Evolutionary conservation across 768 basidiomycete species (phyloP), one percentile per base, ranked within the genome.

Genomic region (Kwoniella botswanensis): DNA sequence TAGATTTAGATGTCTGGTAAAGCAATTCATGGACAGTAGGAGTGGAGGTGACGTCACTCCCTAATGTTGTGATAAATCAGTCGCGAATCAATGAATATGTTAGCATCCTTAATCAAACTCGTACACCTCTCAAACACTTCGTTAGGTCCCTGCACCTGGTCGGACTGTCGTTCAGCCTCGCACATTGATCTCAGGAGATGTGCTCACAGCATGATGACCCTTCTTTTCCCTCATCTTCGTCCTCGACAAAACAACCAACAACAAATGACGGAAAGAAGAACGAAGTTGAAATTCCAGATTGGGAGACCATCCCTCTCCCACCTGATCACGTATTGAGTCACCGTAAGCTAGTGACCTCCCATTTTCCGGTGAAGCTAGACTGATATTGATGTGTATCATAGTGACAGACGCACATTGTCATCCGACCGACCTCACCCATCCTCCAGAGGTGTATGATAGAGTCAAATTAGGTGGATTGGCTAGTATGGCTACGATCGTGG

Each of bases 341-440:
- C 59, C 55, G 71, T 76, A 52, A 65, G 74, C 78, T 58, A 7
- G 13, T 59, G 21, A 13, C 58, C 26, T 11, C 26, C 9, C 35
- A 60, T 29, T 2, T 29, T 21, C 9, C 9, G 6, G 44, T 13
- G 44, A 46, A 42, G 43, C 21, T 5, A 41, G n/a, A 21, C 29
- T 57, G 24, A 26, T 29, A 12, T 41, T 44, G 13, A 0, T 57
- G 13, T 11, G 2, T 21, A 24, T 52, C 1, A 24, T 29, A 82
- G 85, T 98, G 67, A 87, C 90, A 65, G 95, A 97, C 79, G 92
- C 90, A 0, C 95, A 98, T 75, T 95, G 93, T 83, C 95, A 98
- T 84, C 94, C 95, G 3, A 94, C 92, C 4, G 94, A 96, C 82
- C 88, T 90, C 1, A 76, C 77, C 0, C 86, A 90, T 50, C 75